Conservation (phyloP, 257 asterid species). For the Leonotis leonurus region DNA sequence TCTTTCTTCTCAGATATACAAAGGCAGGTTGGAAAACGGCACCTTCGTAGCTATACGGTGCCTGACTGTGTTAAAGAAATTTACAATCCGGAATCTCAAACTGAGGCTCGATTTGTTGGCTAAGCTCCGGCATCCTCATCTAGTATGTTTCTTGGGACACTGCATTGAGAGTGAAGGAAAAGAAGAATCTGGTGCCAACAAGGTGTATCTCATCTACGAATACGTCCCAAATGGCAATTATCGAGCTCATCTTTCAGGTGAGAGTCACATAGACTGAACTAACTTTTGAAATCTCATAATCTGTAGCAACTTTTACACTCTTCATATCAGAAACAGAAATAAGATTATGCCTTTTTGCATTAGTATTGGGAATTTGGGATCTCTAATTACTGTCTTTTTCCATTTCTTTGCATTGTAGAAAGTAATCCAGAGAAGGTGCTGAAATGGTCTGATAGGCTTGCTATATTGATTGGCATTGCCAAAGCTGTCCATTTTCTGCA, state of each 20-base stretch:
- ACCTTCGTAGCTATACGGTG: constrained; percentile 45
- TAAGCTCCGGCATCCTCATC: constrained; percentile 57
- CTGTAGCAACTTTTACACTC: not conserved
- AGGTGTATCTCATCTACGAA: constrained; percentile 55
- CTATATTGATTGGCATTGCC: constrained; percentile 47
- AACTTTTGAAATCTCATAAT: not conserved
- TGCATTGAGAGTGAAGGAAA: constrained; percentile 43
- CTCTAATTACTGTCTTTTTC: not conserved
- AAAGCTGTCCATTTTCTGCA: constrained; percentile 80
- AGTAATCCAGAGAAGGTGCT: constrained; percentile 43
- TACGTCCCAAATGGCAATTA: constrained; percentile 45
- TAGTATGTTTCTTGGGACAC: constrained; percentile 68
- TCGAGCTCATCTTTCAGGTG: constrained; percentile 54
- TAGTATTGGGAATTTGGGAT: not conserved
- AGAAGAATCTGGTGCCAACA: constrained; percentile 29
- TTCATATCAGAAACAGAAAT: not conserved
- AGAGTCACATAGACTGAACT: not conserved
- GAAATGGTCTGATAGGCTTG: constrained; percentile 59
- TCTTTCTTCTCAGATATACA: constrained; percentile 41
- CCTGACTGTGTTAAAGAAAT: constrained; percentile 41
- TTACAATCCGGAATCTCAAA: constrained; percentile 55
- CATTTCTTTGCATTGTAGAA: constrained; percentile 28
- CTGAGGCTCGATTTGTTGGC: constrained; percentile 60
- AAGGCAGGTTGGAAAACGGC: constrained; percentile 52
- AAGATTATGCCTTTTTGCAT: not conserved